Conservation (phyloP, 805 yeast species). For the Yamadazyma nakazawae region DNA sequence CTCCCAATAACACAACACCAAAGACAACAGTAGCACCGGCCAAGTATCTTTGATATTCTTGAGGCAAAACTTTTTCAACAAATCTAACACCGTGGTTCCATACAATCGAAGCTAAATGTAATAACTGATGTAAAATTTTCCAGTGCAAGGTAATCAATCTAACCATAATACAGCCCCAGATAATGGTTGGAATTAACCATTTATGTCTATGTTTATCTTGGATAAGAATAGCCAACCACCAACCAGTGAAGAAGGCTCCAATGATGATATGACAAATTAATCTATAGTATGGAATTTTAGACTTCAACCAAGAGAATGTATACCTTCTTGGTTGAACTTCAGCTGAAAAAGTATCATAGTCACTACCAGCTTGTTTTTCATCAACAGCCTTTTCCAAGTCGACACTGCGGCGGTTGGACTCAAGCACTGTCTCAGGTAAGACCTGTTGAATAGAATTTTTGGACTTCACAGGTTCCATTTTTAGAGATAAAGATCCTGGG, state of each 20-base stretch:
- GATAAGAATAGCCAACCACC: constrained; percentile 56
- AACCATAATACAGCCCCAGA: constrained; percentile 49
- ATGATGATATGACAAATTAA: constrained; percentile 18
- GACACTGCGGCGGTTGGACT: background rate
- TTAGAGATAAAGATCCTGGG: background rate
- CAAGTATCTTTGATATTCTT: constrained; percentile 35
- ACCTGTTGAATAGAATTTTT: constrained; percentile 10
- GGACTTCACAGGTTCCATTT: constrained; percentile 12
- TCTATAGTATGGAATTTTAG: constrained; percentile 11
- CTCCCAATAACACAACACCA: constrained; percentile 50
- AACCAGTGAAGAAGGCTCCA: constrained; percentile 45
- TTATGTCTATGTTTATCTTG: constrained; percentile 47
- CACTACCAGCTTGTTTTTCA: constrained; percentile 9
- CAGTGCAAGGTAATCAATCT: constrained; percentile 51
- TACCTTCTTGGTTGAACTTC: constrained; percentile 7
- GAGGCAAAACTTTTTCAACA: constrained; percentile 41
- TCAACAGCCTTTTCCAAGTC: constrained; percentile 9
- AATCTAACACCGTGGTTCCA: constrained; percentile 35
- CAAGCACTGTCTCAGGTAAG: background rate
- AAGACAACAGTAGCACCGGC: constrained; percentile 45
- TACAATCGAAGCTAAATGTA: constrained; percentile 15
- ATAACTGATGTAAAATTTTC: constrained; percentile 23
- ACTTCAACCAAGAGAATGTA: constrained; percentile 6
- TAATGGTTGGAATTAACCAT: constrained; percentile 58
- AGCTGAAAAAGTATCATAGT: constrained; percentile 8